Evolutionary conservation across 1,284 basidiomycete genomes (phyloP), one percentile per base, ranked within the genome.

Genomic region (Fomitiporia mediterranea): DNA sequence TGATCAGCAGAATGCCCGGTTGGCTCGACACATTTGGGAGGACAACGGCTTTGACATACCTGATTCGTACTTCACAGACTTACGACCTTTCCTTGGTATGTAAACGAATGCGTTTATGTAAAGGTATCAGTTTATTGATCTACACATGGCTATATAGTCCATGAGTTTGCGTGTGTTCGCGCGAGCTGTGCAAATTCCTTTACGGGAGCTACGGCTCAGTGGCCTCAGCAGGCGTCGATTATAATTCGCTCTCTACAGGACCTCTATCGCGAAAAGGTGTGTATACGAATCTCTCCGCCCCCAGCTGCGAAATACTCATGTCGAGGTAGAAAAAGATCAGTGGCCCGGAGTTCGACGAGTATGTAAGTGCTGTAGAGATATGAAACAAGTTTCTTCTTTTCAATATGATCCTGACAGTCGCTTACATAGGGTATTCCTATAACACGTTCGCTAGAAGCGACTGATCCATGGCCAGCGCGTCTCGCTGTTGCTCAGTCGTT

Each of bases 1-100:
- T 4, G 96, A 99, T 67, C 91, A 94, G 63, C 91, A 96, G 66
- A 98, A 97, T 62, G 85, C 86, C 0, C 78, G 87, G 43, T 74
- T 98, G 38, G 95, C 95, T 6, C 74, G 76, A 27, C 84, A 88
- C 64, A 70, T 94, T 9, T 99, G 95, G 96, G 94, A 97, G 57
- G 97, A 99, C 65, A 99, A 99, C 64, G 95, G 91, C 9, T 72
- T 99, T 35, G 94, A 98, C 65, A 83, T 97, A 4, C 83, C 91
- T 0, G 89, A 91, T 63, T 71, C 69, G 2, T 97, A 86, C 69
- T 71, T 92, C 0, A 68, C 69, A 1, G 74, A 79, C 42, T 73
- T 98, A 15, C 68, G 93, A 8, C 69, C 72, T 0, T 91, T 85
- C 66, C 78, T 98, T 23, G 87, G 91, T 91, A 65, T 60, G 78